These are phyloP conservation scores for Ceratobasidium theobromae DNA, from an alignment of 1,284 basidiomycete species.

Conservation along the genomic window DNA sequence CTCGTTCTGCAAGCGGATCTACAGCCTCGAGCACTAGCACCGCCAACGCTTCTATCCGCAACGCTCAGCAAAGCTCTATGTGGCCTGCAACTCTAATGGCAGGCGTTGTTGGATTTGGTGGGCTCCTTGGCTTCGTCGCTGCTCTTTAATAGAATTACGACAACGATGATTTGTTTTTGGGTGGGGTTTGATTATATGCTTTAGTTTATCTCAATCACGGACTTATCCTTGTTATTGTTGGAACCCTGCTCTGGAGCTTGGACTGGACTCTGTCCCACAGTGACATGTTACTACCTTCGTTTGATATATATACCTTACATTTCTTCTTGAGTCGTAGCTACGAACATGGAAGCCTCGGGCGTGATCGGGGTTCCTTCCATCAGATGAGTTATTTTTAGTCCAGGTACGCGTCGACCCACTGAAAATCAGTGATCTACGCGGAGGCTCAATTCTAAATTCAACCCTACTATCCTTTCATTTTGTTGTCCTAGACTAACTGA, in stretches of 20 bases:
- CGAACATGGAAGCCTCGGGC: too few relatives aligned
- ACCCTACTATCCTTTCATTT: too few relatives aligned
- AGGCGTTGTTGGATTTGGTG: conserved; percentile 21
- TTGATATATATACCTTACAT: too few relatives aligned
- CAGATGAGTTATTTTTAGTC: too few relatives aligned
- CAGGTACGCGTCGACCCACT: too few relatives aligned
- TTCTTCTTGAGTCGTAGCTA: too few relatives aligned
- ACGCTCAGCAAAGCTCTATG: not conserved
- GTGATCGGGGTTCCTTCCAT: too few relatives aligned
- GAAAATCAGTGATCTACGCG: too few relatives aligned
- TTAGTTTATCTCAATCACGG: conserved; percentile 4
- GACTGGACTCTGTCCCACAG: conserved; percentile 21
- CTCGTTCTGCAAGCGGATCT: conserved; percentile 12
- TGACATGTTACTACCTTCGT: too few relatives aligned
- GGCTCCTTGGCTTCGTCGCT: conserved; percentile 11
- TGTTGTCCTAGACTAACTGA: too few relatives aligned
- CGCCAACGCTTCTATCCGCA: conserved; percentile 21
- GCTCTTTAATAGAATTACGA: conserved; percentile 18
- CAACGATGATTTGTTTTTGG: not conserved
- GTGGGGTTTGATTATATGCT: conserved; percentile 15
- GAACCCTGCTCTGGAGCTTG: not conserved
- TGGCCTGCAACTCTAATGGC: conserved; percentile 1
- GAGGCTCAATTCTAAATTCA: too few relatives aligned
- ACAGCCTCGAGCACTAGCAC: conserved; percentile 1
- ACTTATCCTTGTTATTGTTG: conserved; percentile 8